phyloP scores from a whole-genome alignment of 148 eudicot genomes.

The Rhododendron williamsianum region DNA sequence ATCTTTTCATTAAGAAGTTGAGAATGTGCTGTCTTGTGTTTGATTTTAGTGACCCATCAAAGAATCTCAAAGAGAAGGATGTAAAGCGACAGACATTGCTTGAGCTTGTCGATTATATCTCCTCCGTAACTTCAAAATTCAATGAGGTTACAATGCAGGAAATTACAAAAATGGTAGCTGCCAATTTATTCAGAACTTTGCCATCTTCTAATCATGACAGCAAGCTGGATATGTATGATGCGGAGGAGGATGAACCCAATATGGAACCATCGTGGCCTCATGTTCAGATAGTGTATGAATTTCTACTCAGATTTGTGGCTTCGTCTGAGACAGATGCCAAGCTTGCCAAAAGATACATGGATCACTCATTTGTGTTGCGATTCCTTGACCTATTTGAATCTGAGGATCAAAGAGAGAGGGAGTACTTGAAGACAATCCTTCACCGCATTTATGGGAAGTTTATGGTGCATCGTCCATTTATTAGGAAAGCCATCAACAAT shows the following conservation, averaged over 20 bases:
- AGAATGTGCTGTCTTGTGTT: slow-evolving; percentile 40
- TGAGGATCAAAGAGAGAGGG: slow-evolving; percentile 52
- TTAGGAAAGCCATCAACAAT: slow-evolving; percentile 47
- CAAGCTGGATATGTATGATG: slow-evolving; percentile 33
- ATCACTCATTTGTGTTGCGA: slow-evolving; percentile 40
- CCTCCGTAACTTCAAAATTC: slow-evolving; percentile 34
- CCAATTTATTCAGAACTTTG: slow-evolving; percentile 40
- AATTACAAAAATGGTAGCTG: slow-evolving; percentile 39
- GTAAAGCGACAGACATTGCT: slow-evolving; percentile 46
- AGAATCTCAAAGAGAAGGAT: slow-evolving; percentile 42
- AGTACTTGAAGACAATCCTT: slow-evolving; percentile 45
- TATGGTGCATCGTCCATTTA: slow-evolving; percentile 50
- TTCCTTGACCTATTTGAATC: slow-evolving; percentile 50
- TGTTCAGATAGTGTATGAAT: slow-evolving; percentile 46
- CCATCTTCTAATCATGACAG: slow-evolving; percentile 31
- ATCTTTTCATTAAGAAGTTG: slow-evolving; percentile 37
- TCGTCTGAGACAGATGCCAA: slow-evolving; percentile 43
- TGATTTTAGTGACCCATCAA: slow-evolving; percentile 42
- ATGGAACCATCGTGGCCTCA: slow-evolving; percentile 56
- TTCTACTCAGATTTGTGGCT: slow-evolving; percentile 41
- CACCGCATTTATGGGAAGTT: slow-evolving; percentile 53
- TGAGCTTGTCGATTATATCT: slow-evolving; percentile 43
- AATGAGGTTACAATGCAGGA: slow-evolving; percentile 38
- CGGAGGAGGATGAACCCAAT: slow-evolving; percentile 44
- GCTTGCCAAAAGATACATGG: slow-evolving; percentile 38